A percentile compares a stretch with the other conserved stretches of the same genome.
Evolutionary conservation across 345 rosid genomes (phyloP).

Genomic region (Laguncularia racemosa): DNA sequence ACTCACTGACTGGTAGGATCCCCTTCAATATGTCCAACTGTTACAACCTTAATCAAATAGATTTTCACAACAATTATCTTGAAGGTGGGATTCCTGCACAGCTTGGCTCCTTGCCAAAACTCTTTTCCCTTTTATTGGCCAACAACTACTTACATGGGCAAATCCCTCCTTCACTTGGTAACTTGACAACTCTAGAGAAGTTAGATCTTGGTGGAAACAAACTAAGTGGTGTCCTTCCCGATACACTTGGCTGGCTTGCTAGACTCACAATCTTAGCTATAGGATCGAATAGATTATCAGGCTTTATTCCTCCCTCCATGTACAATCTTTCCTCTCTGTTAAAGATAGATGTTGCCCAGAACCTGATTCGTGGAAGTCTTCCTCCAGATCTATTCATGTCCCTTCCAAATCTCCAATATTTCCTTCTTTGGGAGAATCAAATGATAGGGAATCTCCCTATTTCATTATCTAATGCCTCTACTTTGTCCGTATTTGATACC

Average conservation of each 20-base stretch:
- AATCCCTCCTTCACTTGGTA: conserved; percentile 12
- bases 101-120: conserved; percentile 6
- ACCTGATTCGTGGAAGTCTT: conserved; percentile 3
- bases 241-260: background rate
- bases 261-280: background rate
- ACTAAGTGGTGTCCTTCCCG: conserved; percentile 16
- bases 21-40: conserved; percentile 13
- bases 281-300: background rate
- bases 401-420: background rate
- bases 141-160: conserved; percentile 8
- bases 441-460: conserved; percentile 9
- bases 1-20: conserved; percentile 12
- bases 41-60: conserved; percentile 6
- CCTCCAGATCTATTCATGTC: background rate
- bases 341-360: background rate
- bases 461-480: conserved; percentile 5
- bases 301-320: background rate
- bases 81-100: conserved; percentile 8
- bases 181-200: conserved; percentile 4
- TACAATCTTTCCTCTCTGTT: background rate
- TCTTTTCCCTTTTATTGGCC: background rate
- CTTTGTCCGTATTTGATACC: background rate
- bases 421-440: conserved; percentile 1
- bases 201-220: conserved; percentile 4
- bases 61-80: conserved; percentile 9